These are phyloP conservation scores for Cladosporium sp. DNA, from an alignment of 2,329 filamentous ascomycete species.

Conservation along the genomic window DNA sequence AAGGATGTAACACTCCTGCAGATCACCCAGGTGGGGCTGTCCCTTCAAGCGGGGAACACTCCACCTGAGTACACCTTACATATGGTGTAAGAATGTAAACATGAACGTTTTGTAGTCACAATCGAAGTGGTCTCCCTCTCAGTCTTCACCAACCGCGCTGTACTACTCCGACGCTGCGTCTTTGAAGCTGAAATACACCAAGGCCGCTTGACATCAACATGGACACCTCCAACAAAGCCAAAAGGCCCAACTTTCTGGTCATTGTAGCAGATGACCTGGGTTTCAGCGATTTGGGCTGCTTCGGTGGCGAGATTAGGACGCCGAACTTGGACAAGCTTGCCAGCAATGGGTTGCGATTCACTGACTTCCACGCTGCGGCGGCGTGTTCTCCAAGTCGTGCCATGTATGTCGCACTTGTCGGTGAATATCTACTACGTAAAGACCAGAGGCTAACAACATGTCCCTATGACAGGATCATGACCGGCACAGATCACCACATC, in stretches of 20 bases:
- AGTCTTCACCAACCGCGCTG: neutral
- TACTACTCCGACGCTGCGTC: neutral
- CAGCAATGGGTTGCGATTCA: slow-evolving; percentile 56
- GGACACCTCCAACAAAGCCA: neutral
- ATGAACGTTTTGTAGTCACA: neutral
- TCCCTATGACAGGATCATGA: slow-evolving; percentile 50
- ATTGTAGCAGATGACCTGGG: slow-evolving; percentile 48
- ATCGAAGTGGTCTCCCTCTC: neutral
- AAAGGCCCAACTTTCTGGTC: slow-evolving; percentile 60
- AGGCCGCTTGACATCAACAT: slow-evolving; percentile 42
- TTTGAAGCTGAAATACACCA: neutral
- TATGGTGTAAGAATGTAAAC: neutral
- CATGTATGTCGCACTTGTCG: slow-evolving; percentile 44
- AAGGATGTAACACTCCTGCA: neutral
- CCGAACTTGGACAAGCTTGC: slow-evolving; percentile 58
- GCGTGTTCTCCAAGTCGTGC: slow-evolving; percentile 65
- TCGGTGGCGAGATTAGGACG: slow-evolving; percentile 62
- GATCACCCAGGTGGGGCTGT: neutral
- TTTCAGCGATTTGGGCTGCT: slow-evolving; percentile 61
- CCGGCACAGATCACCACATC: slow-evolving; percentile 63
- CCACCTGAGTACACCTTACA: neutral
- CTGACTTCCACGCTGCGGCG: slow-evolving; percentile 64
- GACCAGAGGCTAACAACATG: neutral
- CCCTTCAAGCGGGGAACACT: neutral
- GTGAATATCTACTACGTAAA: neutral